phyloP scores from a whole-genome alignment of 176 grass and related monocot species.

The Pontederia crassipes region DNA sequence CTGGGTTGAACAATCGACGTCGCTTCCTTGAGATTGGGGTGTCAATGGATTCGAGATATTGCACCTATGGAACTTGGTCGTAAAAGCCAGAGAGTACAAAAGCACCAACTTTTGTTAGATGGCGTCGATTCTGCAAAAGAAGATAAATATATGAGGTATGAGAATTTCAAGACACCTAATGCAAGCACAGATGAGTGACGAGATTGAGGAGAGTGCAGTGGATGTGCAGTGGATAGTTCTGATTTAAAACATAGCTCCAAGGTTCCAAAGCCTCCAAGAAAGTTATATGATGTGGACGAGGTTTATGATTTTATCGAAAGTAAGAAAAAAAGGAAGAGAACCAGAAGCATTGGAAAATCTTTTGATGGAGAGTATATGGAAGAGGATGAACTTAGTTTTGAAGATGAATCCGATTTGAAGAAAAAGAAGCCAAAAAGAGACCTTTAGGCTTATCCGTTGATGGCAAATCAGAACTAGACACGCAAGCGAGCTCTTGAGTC shows the following conservation, averaged over 20 bases:
- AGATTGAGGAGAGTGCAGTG: conserved; percentile 44
- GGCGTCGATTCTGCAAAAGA: conserved; percentile 51
- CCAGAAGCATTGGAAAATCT: too few relatives aligned
- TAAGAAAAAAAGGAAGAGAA: conserved; percentile 49
- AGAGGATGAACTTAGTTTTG: conserved; percentile 55
- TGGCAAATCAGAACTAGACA: conserved; percentile 37
- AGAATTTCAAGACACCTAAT: conserved; percentile 58
- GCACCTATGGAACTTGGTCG: conserved; percentile 40
- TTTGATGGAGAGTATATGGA: conserved; percentile 42
- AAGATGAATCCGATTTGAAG: conserved; percentile 38
- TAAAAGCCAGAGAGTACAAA: conserved; percentile 68
- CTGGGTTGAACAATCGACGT: too few relatives aligned
- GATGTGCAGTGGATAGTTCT: conserved; percentile 25
- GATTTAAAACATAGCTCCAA: conserved; percentile 59
- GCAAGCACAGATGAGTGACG: conserved; percentile 30
- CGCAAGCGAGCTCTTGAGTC: conserved; percentile 87
- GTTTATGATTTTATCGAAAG: conserved; percentile 45
- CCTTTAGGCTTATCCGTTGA: conserved; percentile 29
- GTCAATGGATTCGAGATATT: too few relatives aligned
- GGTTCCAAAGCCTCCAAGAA: conserved; percentile 32
- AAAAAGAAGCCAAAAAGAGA: conserved; percentile 18
- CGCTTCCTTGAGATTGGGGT: too few relatives aligned
- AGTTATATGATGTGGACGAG: conserved; percentile 62
- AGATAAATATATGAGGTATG: conserved; percentile 39
- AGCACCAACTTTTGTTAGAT: conserved; percentile 29